Conservation (phyloP, 2,329 filamentous ascomycete genomes). For the Bimuria novae-zelandiae region DNA sequence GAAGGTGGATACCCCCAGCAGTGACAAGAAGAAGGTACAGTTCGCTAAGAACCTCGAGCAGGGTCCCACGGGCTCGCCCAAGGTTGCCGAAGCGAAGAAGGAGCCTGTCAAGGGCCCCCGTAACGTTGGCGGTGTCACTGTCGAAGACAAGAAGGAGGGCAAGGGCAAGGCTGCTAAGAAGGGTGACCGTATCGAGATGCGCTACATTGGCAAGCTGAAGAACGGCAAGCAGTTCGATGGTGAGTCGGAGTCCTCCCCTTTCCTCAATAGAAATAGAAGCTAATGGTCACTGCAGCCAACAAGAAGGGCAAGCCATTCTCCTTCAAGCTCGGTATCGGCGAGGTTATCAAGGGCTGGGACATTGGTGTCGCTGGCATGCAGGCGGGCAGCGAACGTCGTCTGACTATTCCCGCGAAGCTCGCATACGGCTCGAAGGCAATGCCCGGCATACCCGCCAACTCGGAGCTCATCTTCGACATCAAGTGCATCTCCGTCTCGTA, state of each 20-base stretch:
- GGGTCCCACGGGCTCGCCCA: slow-evolving; percentile 72
- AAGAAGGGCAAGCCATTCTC: slow-evolving; percentile 98
- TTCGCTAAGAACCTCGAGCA: slow-evolving; percentile 99
- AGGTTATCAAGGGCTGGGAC: slow-evolving; percentile 99
- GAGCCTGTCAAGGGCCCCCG: slow-evolving; percentile 65
- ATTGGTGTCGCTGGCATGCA: slow-evolving; percentile 91
- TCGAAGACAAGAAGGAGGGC: slow-evolving; percentile 95
- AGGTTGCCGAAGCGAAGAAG: slow-evolving; percentile 56
- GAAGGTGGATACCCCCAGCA: slow-evolving; percentile 55
- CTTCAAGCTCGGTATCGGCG: slow-evolving; percentile 91
- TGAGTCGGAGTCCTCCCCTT: slow-evolving; percentile 55
- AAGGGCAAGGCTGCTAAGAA: slow-evolving; percentile 84
- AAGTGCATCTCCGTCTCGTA: slow-evolving; percentile 57
- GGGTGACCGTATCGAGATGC: slow-evolving; percentile 88
- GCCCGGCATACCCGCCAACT: slow-evolving; percentile 89
- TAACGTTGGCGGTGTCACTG: slow-evolving; percentile 82
- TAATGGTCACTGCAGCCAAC: slow-evolving; percentile 69
- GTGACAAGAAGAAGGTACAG: slow-evolving; percentile 85
- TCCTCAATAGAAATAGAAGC: slow-evolving; percentile 5
- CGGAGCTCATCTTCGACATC: slow-evolving; percentile 84
- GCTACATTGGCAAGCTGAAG: slow-evolving; percentile 94
- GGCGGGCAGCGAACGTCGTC: slow-evolving; percentile 88
- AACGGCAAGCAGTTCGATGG: slow-evolving; percentile 95
- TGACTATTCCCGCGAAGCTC: slow-evolving; percentile 83
- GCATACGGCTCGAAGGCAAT: slow-evolving; percentile 86